Percentiles rank a stretch among this genome's conserved stretches.
Conservation (phyloP, 2,329 filamentous ascomycete genomes). For the Herpotrichia juniperi region DNA sequence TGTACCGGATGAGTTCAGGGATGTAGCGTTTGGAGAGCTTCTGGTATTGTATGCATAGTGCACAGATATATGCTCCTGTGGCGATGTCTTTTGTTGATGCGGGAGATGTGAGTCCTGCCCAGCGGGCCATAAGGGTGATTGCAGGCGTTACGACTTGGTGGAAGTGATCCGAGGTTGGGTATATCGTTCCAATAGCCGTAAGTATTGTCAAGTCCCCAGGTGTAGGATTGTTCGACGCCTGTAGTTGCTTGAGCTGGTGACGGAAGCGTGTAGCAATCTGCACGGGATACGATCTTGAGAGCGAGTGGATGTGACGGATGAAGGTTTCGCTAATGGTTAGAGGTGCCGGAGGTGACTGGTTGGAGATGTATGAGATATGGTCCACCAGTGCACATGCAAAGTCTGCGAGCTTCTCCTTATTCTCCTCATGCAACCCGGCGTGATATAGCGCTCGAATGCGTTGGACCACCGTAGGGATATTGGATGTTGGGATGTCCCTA, state of each 20-base stretch:
- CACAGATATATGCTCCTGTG: constrained; percentile 78
- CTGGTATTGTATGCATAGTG: constrained; percentile 83
- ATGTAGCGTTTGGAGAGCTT: constrained; percentile 82
- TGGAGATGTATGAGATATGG: constrained; percentile 65
- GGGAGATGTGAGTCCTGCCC: constrained; percentile 78
- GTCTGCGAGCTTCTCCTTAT: constrained; percentile 79
- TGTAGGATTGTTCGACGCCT: constrained; percentile 59
- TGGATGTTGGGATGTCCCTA: constrained; percentile 64
- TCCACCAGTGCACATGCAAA: constrained; percentile 72
- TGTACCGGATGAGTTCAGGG: constrained; percentile 85
- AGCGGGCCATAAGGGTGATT: constrained; percentile 81
- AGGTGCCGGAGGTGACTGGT: constrained; percentile 58
- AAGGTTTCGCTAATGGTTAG: constrained; percentile 78
- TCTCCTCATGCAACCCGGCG: constrained; percentile 80
- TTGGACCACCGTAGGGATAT: constrained; percentile 80
- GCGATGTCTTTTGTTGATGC: constrained; percentile 69
- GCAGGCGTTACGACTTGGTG: constrained; percentile 93
- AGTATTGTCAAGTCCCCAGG: constrained; percentile 83
- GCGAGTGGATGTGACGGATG: constrained; percentile 88
- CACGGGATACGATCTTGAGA: constrained; percentile 83
- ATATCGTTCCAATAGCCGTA: constrained; percentile 81
- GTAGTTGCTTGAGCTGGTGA: constrained; percentile 66
- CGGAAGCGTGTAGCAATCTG: constrained; percentile 81
- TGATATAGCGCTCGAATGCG: constrained; percentile 92
- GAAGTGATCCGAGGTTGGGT: constrained; percentile 96